A percentile compares a stretch with the other conserved stretches of the same genome.
Evolutionary conservation across 805 yeast species (phyloP).

Genomic region (Saturnispora quitensis): DNA sequence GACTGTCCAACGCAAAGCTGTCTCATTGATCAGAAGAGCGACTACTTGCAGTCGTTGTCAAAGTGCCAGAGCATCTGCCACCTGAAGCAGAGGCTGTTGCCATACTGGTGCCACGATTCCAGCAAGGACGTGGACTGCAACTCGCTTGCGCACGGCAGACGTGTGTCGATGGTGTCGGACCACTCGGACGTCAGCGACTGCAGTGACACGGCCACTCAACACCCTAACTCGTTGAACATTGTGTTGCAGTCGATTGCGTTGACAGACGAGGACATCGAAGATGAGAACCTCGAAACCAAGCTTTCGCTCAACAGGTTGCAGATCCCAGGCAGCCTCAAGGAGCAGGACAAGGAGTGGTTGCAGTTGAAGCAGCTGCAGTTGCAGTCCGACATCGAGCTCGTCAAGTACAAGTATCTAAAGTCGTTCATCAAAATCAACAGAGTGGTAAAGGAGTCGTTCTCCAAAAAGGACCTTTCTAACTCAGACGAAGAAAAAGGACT

Average conservation of each 20-base stretch:
- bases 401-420: slow-evolving; percentile 23
- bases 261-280: slow-evolving; percentile 7
- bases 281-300: background rate
- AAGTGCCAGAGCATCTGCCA: slow-evolving; percentile 8
- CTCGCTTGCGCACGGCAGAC: slow-evolving; percentile 1
- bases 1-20: slow-evolving; percentile 16
- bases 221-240: background rate
- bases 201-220: background rate
- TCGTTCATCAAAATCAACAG: slow-evolving; percentile 19
- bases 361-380: slow-evolving; percentile 21
- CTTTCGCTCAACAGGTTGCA: background rate
- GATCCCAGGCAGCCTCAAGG: slow-evolving; percentile 6
- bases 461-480: slow-evolving; percentile 16
- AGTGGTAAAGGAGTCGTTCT: slow-evolving; percentile 21
- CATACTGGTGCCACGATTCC: slow-evolving; percentile 5
- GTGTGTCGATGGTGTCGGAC: background rate
- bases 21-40: slow-evolving; percentile 14
- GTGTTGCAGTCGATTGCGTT: slow-evolving; percentile 8
- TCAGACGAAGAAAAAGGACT: slow-evolving; percentile 23
- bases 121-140: slow-evolving; percentile 2
- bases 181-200: background rate
- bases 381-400: slow-evolving; percentile 19
- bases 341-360: slow-evolving; percentile 11
- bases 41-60: slow-evolving; percentile 14
- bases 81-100: background rate